Evolutionary conservation across 129 eudicot genomes (phyloP), one percentile per base, ranked within the genome.

Genomic region (Pseudognaphalium luteoalbum): DNA sequence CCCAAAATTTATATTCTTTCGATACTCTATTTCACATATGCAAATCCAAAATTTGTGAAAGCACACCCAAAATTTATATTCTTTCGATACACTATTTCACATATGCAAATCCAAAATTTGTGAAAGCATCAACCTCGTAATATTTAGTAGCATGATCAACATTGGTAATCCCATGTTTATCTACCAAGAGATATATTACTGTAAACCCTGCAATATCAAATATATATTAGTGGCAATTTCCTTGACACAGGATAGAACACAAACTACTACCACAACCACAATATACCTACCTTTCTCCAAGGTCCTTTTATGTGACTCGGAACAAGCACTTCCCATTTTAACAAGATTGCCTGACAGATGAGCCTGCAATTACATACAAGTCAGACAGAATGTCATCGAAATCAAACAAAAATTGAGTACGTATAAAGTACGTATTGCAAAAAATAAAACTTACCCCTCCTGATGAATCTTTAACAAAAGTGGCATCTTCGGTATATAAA

Each of bases 241-340:
- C 67, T 62, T 62, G 67, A 62, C 10, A 62, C 2, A 66, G 2
- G 19, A n/a, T 20, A 33, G 0, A 14, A 30, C 19, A 66, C 15
- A 66, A 12, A 64, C 44, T 37, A 7, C 47, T 41, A 17, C 20
- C 6, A 35, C 47, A 66, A 34, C 6, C 17, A 17, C 15, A 76
- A 71, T 10, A 39, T 19, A 15, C 29, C 25, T 30, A 77, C 86
- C 86, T 78, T 72, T 77, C 39, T 77, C 70, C 29, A 77, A 67
- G 3, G 86, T 72, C 60, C 82, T 82, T 72, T 7, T 77, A 22
- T 77, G 86, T 6, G 86, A 77, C 21, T 82, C 79, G 4, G 64
- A 60, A n/a, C 65, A 60, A 33, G 25, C 79, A 72, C 47, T 61
- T 66, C 42, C 67, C 74, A 66, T 32, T 51, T 15, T 77, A 22